Evolutionary conservation across 1,139 yeast genomes (phyloP), one percentile per base, ranked within the genome.

Genomic region (Saccharomyces hybrid): DNA sequence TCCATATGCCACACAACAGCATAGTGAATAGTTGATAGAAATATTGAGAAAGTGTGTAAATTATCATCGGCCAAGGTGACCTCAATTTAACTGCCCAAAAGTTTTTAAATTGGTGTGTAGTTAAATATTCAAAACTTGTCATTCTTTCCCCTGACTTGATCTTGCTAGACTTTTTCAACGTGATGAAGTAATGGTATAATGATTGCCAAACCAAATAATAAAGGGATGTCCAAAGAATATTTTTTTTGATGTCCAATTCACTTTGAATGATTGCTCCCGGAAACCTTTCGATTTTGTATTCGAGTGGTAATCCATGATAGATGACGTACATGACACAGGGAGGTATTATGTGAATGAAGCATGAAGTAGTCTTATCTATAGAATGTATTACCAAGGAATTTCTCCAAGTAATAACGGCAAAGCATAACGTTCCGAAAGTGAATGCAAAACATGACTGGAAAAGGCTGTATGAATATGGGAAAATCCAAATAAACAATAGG

Each of bases 391-490:
- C 98, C 56, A 93, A 77, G 7, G 97, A 90, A 68, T 93, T 93
- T 64, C 96, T 78, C 99, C 99, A 93, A 0, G 97, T 88, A 42
- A 91, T 84, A 20, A 93, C 97, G 0, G 98, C 98, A 80, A 89
- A 91, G 7, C 96, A 81, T 53, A 93, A 73, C 0, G 97, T 88
- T 1, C 98, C 98, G 75, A 86, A 83, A 1, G 95, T 80, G 56
- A 93, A 80, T n/a, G 97, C 86, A 71, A 88, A 91, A 61, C 95
- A 90, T 8, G 93, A 79, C 27, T 88, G 81, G 70, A 86, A 91
- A 47, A 93, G 74, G 55, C 83, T 78, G 48, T 78, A 77, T 0
- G 96, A 88, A 48, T 76, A 66, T 0, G 99, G 97, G 59, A 84
- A 82, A 5, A 82, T 75, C 98, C 98, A 93, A 46, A 93, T 78